Conservation (phyloP, 2,329 filamentous ascomycete species). For the Phyllosticta ampelicida region DNA sequence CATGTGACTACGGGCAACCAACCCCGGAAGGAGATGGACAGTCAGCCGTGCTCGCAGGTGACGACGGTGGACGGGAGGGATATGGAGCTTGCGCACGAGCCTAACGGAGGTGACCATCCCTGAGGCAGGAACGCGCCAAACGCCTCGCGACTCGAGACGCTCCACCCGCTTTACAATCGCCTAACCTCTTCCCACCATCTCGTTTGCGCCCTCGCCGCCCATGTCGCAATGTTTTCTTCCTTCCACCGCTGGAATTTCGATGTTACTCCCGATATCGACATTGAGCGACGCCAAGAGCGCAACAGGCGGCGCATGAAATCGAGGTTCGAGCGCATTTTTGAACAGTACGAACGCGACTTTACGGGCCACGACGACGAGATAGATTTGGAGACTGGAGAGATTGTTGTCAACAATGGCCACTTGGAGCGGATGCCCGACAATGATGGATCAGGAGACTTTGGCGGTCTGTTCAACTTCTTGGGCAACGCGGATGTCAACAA, state of each 20-base stretch:
- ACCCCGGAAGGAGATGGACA: too few relatives aligned
- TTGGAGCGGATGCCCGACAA: slow-evolving; percentile 52
- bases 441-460: background rate
- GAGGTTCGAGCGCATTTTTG: slow-evolving; percentile 80
- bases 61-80: background rate
- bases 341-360: slow-evolving; percentile 79
- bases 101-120: background rate
- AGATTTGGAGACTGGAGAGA: slow-evolving; percentile 66
- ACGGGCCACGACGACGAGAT: slow-evolving; percentile 79
- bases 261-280: background rate
- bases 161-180: background rate
- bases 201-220: background rate
- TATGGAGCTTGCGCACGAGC: background rate
- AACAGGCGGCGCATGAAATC: slow-evolving; percentile 53
- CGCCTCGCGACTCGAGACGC: background rate
- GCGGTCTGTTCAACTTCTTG: background rate
- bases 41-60: background rate
- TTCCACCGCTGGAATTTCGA: background rate
- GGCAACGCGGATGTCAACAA: background rate
- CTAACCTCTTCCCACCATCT: background rate
- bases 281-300: background rate
- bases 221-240: background rate
- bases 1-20: too few relatives aligned
- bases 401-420: slow-evolving; percentile 89
- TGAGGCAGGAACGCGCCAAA: background rate